Base-by-base conservation (phyloP, 768 basidiomycete species). In the Kwoniella bestiolae region DNA sequence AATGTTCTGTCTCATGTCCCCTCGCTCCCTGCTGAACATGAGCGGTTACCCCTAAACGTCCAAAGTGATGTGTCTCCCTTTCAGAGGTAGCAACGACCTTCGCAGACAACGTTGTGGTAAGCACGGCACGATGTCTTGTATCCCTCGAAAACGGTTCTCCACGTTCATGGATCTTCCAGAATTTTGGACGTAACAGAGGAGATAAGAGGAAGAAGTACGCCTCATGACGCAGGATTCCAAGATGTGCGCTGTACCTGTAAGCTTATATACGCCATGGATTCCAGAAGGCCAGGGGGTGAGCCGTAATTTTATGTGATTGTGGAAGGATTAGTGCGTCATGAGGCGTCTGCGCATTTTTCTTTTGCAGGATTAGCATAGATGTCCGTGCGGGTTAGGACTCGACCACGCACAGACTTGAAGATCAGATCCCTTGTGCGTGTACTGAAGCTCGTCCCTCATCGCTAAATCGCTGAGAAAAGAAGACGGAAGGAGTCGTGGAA, bases 241-340 rank as follows among this genome's bases (percentile, higher is more conserved):
- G 52, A 55, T 32, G 26, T 34, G 16, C n/a, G 11, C 32, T 35
- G 52, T 55, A 34, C 31, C 52, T 55, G n/a, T 35, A 55, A 55
- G 52, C 52, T 55, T 55, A 34, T 32, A 31, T 12, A 51, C 29
- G 21, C 52, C 52, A 32, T 35, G 32, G 7, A 16, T 35, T 26
- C 31, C 29, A n/a, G 29, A 16, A 32, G 8, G n/a, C 18, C 16
- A 35, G 32, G 23, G 23, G 32, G 18, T 34, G 16, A n/a, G 5
- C 52, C 18, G 29, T 52, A 26, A 26, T 47, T 47, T 21, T 21
- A 47, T 47, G 46, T 47, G 46, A 47, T 47, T 25, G 9, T 47
- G 11, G 52, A n/a, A 26, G 31, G 52, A 34, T 26, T 55, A 55
- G 50, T 55, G 52, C 52, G 52, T 55, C 52, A 55, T 55, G 52